These are phyloP conservation scores for Populus trichocarpa DNA, from an alignment of 441 rosid species.

Conservation along the genomic window DNA sequence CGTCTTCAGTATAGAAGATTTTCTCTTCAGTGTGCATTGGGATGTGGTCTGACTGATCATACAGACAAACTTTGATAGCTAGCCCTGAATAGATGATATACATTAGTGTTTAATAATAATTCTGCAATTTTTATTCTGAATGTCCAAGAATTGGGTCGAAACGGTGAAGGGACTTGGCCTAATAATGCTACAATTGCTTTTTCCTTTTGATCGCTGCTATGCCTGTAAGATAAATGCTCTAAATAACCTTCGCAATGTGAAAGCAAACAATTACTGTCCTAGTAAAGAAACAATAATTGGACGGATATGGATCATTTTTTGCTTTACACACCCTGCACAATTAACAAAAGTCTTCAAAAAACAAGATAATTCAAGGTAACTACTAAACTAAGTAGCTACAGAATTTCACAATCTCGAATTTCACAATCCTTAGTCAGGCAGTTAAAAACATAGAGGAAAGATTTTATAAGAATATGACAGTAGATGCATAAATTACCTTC, in stretches of 20 bases:
- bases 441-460: background rate
- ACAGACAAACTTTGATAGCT: constrained; percentile 70
- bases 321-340: background rate
- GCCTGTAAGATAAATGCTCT: background rate
- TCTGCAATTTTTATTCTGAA: background rate
- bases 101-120: background rate
- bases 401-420: background rate
- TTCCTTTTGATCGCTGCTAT: background rate
- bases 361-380: background rate
- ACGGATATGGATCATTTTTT: background rate
- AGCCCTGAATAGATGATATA: constrained; percentile 46
- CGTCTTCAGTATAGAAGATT: constrained; percentile 80
- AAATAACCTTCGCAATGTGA: background rate
- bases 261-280: background rate
- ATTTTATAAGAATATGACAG: background rate
- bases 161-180: background rate
- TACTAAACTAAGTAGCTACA: background rate
- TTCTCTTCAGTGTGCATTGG: constrained; percentile 87
- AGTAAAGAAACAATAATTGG: background rate
- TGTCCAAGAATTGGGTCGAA: background rate
- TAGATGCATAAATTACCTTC: constrained; percentile 45
- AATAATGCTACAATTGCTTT: background rate
- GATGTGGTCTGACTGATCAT: constrained; percentile 78
- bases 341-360: background rate
- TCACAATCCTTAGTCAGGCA: background rate